These are phyloP conservation scores for Aspergillus calidoustus DNA, from an alignment of 2,329 filamentous ascomycete genomes.

Conservation along the genomic window DNA sequence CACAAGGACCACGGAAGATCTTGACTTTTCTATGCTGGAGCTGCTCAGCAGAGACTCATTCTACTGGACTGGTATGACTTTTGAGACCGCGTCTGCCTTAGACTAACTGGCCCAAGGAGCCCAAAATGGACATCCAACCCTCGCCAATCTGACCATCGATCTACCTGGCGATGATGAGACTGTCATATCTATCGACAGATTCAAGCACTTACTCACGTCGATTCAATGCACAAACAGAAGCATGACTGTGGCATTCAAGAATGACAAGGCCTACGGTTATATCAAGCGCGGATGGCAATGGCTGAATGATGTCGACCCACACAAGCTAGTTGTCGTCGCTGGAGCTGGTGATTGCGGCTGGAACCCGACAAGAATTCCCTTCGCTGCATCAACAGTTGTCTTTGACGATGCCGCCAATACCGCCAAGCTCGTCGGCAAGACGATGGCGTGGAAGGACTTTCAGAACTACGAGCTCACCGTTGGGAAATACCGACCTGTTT, in stretches of 20 bases:
- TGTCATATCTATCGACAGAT: constrained; percentile 26
- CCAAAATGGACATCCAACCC: constrained; percentile 20
- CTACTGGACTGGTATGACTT: constrained; percentile 26
- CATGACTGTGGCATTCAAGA: constrained; percentile 22
- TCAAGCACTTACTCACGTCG: constrained; percentile 21
- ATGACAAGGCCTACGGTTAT: constrained; percentile 20
- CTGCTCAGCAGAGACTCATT: constrained; percentile 23
- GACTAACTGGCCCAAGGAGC: constrained; percentile 12
- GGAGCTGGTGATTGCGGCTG: constrained; percentile 30
- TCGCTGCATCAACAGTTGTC: constrained; percentile 23
- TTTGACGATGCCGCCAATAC: constrained; percentile 23
- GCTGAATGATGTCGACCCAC: constrained; percentile 26
- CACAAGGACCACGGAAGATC: background rate
- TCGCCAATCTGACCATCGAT: constrained; percentile 26
- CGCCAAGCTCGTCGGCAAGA: constrained; percentile 22
- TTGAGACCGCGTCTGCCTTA: background rate
- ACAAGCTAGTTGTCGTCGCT: constrained; percentile 27
- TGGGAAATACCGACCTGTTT: constrained; percentile 13
- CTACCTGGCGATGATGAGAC: constrained; percentile 21
- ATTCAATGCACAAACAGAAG: constrained; percentile 24
- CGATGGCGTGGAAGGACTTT: constrained; percentile 26
- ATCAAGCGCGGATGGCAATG: constrained; percentile 26
- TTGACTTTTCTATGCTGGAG: constrained; percentile 18
- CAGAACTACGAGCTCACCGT: constrained; percentile 28
- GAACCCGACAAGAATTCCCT: constrained; percentile 27